These are phyloP conservation scores for Pseudopithomyces chartarum DNA, from an alignment of 2,329 filamentous ascomycete species.

Conservation along the genomic window DNA sequence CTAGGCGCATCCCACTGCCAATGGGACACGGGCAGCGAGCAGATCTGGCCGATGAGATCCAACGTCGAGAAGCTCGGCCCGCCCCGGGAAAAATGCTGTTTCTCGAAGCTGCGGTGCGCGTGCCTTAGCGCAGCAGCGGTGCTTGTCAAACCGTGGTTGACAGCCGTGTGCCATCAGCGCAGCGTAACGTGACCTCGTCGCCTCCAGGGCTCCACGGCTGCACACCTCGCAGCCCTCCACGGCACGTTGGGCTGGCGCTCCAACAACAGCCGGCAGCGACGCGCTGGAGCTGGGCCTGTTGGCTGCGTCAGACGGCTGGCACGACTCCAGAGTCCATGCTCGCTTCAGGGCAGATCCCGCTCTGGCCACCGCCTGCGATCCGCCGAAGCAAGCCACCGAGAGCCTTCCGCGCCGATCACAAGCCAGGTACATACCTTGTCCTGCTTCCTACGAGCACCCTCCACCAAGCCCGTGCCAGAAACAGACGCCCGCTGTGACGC, in stretches of 20 bases:
- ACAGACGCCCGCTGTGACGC: conserved; percentile 25
- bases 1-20: conserved; percentile 32
- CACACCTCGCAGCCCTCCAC: too few relatives aligned
- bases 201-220: too few relatives aligned
- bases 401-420: conserved; percentile 38
- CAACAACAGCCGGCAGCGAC: conserved; percentile 18
- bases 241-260: conserved; percentile 9
- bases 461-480: conserved; percentile 37
- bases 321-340: conserved; percentile 36
- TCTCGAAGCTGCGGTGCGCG: conserved; percentile 42
- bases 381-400: conserved; percentile 34
- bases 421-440: conserved; percentile 21
- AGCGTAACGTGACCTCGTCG: conserved; percentile 30
- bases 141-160: conserved; percentile 35
- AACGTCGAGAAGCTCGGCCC: conserved; percentile 47
- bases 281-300: conserved; percentile 11
- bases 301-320: conserved; percentile 37
- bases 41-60: conserved; percentile 32
- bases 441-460: conserved; percentile 3
- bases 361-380: conserved; percentile 23
- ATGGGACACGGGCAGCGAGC: conserved; percentile 30
- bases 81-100: conserved; percentile 44
- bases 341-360: conserved; percentile 38
- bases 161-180: conserved; percentile 33
- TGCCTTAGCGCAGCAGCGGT: conserved; percentile 31